A percentile compares a stretch with the other conserved stretches of the same genome.
phyloP scores from a whole-genome alignment of 2,329 filamentous ascomycete species.

The Ampelomyces quisqualis region DNA sequence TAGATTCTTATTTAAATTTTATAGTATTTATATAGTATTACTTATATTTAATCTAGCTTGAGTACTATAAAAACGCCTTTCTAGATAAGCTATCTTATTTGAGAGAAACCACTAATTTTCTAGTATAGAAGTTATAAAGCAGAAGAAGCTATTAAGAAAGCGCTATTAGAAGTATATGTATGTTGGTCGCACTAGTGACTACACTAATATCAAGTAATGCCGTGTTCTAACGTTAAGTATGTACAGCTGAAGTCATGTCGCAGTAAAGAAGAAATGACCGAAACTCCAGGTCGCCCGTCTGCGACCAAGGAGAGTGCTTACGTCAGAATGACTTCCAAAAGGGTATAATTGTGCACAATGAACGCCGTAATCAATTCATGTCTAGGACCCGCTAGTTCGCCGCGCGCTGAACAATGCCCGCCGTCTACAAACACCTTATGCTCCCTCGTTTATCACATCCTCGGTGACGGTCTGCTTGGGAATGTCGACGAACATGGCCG shows the following conservation, averaged over 20 bases:
- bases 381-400: too few relatives aligned
- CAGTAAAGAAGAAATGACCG: constrained; percentile 9
- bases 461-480: constrained; percentile 24
- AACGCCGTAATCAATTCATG: not conserved
- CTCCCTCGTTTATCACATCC: too few relatives aligned
- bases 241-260: constrained; percentile 12
- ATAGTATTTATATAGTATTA: constrained; percentile 3
- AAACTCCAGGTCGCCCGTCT: too few relatives aligned
- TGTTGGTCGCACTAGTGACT: constrained; percentile 5
- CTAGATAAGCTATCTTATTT: constrained; percentile 61
- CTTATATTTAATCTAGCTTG: constrained; percentile 50
- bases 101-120: constrained; percentile 33
- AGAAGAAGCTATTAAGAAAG: constrained; percentile 15
- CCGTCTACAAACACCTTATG: too few relatives aligned
- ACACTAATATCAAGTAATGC: not conserved
- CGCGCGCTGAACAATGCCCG: constrained; percentile 1
- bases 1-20: too few relatives aligned
- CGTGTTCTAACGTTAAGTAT: too few relatives aligned
- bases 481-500: constrained; percentile 42
- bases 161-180: constrained; percentile 16
- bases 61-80: constrained; percentile 52
- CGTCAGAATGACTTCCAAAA: not conserved
- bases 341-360: constrained; percentile 6
- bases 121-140: constrained; percentile 29
- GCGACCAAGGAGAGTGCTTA: too few relatives aligned